phyloP scores from a whole-genome alignment of 768 basidiomycete species.

The Lactifluus hygrophoroides region DNA sequence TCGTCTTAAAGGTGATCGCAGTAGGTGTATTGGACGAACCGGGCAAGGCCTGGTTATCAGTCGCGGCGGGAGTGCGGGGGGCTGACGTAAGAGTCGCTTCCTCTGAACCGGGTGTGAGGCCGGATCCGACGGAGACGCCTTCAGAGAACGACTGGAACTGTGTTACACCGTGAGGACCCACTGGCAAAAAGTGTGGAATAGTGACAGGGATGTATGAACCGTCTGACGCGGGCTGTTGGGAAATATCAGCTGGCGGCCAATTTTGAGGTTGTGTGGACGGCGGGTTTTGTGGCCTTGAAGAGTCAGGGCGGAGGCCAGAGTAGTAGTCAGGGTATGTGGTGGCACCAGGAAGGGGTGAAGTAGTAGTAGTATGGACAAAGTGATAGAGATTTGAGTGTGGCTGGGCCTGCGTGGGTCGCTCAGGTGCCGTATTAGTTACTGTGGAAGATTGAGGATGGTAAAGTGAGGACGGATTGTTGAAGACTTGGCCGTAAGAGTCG shows the following conservation, averaged over 20 bases:
- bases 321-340: background rate
- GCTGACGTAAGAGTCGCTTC: background rate
- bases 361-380: slow-evolving; percentile 10
- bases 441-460: background rate
- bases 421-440: background rate
- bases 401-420: background rate
- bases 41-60: slow-evolving; percentile 1
- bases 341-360: background rate
- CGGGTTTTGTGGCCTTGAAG: background rate
- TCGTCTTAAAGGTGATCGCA: background rate
- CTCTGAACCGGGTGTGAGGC: slow-evolving; percentile 3
- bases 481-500: background rate
- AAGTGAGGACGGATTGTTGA: background rate
- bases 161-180: no score
- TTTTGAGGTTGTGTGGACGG: background rate
- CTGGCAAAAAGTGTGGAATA: no score
- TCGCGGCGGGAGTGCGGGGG: slow-evolving; percentile 1
- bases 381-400: slow-evolving; percentile 14
- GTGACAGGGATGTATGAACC: background rate
- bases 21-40: background rate
- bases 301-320: background rate
- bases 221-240: background rate
- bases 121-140: no score
- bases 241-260: background rate
- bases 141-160: no score